These are phyloP conservation scores for Nidularia pulvinata DNA, from an alignment of 768 basidiomycete species.

Conservation along the genomic window DNA sequence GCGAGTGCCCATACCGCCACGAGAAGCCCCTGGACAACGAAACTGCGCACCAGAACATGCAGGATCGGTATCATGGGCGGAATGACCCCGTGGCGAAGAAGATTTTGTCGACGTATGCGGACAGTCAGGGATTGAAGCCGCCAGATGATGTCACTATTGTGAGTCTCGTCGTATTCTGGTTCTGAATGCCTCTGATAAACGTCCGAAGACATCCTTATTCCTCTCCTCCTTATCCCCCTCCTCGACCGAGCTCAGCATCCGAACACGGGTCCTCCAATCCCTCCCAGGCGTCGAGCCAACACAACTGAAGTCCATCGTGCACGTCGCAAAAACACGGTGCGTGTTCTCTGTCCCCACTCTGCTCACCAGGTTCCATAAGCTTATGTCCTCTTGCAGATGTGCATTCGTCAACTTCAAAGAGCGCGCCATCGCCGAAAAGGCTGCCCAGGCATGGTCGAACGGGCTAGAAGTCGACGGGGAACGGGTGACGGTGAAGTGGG, in stretches of 20 bases:
- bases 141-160: slow-evolving; percentile 90
- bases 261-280: slow-evolving; percentile 68
- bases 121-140: slow-evolving; percentile 78
- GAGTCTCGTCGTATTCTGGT: slow-evolving; percentile 25
- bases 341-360: slow-evolving; percentile 9
- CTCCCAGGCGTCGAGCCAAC: slow-evolving; percentile 62
- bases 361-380: not conserved
- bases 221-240: slow-evolving; percentile 71
- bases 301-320: slow-evolving; percentile 81
- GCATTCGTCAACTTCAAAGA: slow-evolving; percentile 96
- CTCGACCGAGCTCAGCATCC: slow-evolving; percentile 73
- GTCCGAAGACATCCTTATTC: slow-evolving; percentile 78
- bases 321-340: slow-evolving; percentile 79
- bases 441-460: slow-evolving; percentile 88
- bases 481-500: slow-evolving; percentile 82
- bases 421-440: slow-evolving; percentile 80
- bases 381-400: slow-evolving; percentile 48
- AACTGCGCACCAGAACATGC: slow-evolving; percentile 88
- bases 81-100: slow-evolving; percentile 96
- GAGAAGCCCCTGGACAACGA: slow-evolving; percentile 87
- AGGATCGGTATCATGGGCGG: slow-evolving; percentile 90
- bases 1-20: slow-evolving; percentile 95
- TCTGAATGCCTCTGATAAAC: not conserved
- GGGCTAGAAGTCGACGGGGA: slow-evolving; percentile 87
- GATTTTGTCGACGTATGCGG: slow-evolving; percentile 81